Conservation (phyloP, 257 asterid genomes). For the Fraxinus anomala region DNA sequence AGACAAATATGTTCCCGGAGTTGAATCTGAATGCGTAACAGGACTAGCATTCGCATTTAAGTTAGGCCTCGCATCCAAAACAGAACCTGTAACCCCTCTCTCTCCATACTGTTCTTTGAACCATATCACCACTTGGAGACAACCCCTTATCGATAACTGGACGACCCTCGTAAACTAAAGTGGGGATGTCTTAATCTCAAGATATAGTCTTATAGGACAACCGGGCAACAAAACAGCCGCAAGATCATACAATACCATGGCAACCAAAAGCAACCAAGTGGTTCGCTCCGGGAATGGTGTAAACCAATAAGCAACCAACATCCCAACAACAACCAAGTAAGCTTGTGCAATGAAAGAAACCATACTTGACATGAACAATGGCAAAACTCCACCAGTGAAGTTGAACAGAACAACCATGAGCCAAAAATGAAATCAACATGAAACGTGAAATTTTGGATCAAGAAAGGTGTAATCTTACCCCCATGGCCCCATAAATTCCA, state of each 20-base stretch:
- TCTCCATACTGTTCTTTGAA: conserved; percentile 78
- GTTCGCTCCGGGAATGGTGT: conserved; percentile 94
- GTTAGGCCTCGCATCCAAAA: too few relatives aligned
- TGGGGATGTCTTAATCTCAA: conserved; percentile 93
- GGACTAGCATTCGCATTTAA: background rate
- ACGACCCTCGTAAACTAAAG: conserved; percentile 88
- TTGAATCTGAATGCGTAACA: conserved; percentile 12
- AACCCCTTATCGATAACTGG: conserved; percentile 49
- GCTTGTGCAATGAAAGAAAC: conserved; percentile 71
- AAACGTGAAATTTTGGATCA: conserved; percentile 53
- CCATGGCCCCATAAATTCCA: conserved; percentile 94
- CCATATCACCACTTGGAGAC: conserved; percentile 32
- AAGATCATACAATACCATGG: too few relatives aligned
- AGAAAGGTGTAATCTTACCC: conserved; percentile 70
- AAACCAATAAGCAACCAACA: conserved; percentile 96
- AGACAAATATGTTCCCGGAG: background rate
- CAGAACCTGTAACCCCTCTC: conserved; percentile 25
- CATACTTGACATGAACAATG: conserved; percentile 71
- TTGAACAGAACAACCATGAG: conserved; percentile 62
- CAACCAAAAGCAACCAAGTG: conserved; percentile 40
- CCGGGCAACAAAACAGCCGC: conserved; percentile 90
- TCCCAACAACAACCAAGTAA: conserved; percentile 82
- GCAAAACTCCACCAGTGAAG: conserved; percentile 81
- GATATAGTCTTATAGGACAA: conserved; percentile 88
- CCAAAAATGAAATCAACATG: conserved; percentile 63